phyloP scores from a whole-genome alignment of 495 filamentous ascomycete genomes.

The Penicillium longicatenatum region DNA sequence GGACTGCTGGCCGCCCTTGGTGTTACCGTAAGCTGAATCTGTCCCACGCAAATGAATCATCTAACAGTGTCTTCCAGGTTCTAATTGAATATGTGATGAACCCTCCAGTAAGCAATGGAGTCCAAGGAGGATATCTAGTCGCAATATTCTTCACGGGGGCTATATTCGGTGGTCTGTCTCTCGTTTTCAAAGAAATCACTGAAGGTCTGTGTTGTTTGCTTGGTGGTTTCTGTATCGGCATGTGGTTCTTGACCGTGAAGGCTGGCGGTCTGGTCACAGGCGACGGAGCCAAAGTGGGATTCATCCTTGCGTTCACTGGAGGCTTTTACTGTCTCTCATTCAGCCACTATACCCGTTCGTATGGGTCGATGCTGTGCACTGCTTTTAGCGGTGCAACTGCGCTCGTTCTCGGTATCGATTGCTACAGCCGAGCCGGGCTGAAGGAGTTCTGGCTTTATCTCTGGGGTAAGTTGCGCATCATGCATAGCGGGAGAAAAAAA shows the following conservation, averaged over 20 bases:
- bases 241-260: slow-evolving; percentile 85
- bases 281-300: slow-evolving; percentile 62
- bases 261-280: slow-evolving; percentile 71
- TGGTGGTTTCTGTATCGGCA: slow-evolving; percentile 83
- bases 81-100: slow-evolving; percentile 90
- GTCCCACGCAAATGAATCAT: background rate
- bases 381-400: slow-evolving; percentile 82
- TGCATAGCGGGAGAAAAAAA: background rate
- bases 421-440: slow-evolving; percentile 82
- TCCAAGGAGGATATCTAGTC: slow-evolving; percentile 89
- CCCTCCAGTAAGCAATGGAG: slow-evolving; percentile 69
- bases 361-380: slow-evolving; percentile 72
- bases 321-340: slow-evolving; percentile 74
- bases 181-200: slow-evolving; percentile 82
- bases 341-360: slow-evolving; percentile 73
- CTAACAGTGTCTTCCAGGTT: slow-evolving; percentile 46
- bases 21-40: slow-evolving; percentile 59
- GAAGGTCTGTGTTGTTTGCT: slow-evolving; percentile 86
- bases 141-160: slow-evolving; percentile 74
- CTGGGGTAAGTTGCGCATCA: slow-evolving; percentile 62
- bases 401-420: slow-evolving; percentile 83
- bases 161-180: slow-evolving; percentile 72
- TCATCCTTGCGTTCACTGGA: slow-evolving; percentile 73
- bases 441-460: slow-evolving; percentile 97
- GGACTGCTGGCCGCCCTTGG: slow-evolving; percentile 72